phyloP scores from a whole-genome alignment of 2,329 filamentous ascomycete genomes.

The Neonectria neomacrospora region DNA sequence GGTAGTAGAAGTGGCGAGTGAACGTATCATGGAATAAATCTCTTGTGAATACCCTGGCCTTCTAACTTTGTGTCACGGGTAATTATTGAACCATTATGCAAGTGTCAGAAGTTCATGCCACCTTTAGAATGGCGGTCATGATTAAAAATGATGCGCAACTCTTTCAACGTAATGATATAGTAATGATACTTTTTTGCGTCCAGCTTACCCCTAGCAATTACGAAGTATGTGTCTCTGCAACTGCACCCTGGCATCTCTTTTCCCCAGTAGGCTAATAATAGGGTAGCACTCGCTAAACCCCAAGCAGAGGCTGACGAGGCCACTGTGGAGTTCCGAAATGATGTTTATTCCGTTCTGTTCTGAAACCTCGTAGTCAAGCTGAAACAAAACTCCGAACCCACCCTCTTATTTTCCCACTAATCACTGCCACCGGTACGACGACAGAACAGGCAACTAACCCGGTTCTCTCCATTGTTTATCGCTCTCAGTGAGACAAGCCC shows the following conservation, averaged over 20 bases:
- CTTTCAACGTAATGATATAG: too few relatives aligned
- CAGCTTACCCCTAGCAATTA: not conserved
- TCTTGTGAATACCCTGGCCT: too few relatives aligned
- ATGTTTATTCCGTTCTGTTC: not conserved
- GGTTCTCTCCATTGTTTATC: not conserved
- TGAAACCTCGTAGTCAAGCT: not conserved
- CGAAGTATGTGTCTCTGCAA: too few relatives aligned
- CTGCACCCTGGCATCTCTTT: too few relatives aligned
- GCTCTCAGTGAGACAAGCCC: not conserved
- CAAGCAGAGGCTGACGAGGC: not conserved
- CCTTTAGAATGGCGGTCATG: too few relatives aligned
- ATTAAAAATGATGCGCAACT: too few relatives aligned
- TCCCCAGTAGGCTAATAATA: not conserved
- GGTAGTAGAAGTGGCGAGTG: too few relatives aligned
- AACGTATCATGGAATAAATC: too few relatives aligned
- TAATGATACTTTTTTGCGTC: too few relatives aligned
- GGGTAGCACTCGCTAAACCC: not conserved
- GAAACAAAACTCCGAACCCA: slow-evolving; percentile 3
- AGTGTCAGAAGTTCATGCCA: too few relatives aligned
- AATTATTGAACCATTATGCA: too few relatives aligned
- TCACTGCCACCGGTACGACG: not conserved
- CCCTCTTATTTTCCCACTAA: not conserved
- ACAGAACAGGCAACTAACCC: not conserved
- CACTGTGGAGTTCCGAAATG: not conserved
- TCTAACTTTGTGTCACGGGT: too few relatives aligned